Conservation (phyloP, 345 rosid species). For the Rhodomyrtus tomentosa region DNA sequence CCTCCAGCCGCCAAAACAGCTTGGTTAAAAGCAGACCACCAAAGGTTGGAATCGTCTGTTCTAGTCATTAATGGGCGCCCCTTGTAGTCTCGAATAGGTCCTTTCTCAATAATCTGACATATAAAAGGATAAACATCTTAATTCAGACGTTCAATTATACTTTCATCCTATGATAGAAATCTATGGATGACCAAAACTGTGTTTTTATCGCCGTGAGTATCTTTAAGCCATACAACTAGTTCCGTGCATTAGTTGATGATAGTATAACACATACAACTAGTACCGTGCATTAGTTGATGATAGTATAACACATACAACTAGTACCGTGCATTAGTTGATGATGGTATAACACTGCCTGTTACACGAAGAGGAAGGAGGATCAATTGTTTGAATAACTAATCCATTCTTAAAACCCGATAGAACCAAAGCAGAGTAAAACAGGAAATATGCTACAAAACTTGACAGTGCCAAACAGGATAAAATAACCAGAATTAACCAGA, state of each 20-base stretch:
- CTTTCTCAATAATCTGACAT: slow-evolving; percentile 43
- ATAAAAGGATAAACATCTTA: neutral
- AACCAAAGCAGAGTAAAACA: neutral
- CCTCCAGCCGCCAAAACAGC: slow-evolving; percentile 68
- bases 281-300: neutral
- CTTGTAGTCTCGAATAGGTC: slow-evolving; percentile 41
- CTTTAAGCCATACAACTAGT: neutral
- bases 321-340: neutral
- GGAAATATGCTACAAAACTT: neutral
- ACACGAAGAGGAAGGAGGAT: neutral
- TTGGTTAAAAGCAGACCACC: slow-evolving; percentile 78
- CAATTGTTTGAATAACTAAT: neutral
- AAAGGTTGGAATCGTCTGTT: slow-evolving; percentile 68
- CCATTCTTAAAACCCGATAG: neutral
- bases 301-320: no score
- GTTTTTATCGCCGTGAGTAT: neutral
- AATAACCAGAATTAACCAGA: neutral
- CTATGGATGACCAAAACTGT: neutral
- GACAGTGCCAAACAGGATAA: neutral
- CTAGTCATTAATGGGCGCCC: slow-evolving; percentile 61
- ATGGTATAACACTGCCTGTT: neutral
- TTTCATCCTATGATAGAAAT: neutral
- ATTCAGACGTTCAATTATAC: neutral
- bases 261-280: neutral
- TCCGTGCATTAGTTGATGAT: neutral